Conservation (phyloP, 495 filamentous ascomycete species). For the Penicillium egyptiacum region DNA sequence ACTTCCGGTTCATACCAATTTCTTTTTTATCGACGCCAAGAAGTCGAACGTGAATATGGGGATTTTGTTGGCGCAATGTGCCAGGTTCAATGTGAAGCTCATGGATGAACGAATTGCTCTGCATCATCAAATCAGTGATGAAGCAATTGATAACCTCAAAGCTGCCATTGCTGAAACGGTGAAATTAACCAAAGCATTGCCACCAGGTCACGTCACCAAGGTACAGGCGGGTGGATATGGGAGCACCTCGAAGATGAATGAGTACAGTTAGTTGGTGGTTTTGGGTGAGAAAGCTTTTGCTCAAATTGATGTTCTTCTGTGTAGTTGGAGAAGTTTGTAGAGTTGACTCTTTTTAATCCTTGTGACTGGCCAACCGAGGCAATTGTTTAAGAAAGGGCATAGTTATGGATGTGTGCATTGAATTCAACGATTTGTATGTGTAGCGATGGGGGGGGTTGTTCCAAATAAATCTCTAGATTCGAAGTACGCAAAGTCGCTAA, state of each 20-base stretch:
- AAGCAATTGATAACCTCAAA: conserved; percentile 26
- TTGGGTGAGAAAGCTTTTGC: background rate
- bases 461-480: too few relatives aligned
- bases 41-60: conserved; percentile 22
- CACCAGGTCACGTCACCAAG: conserved; percentile 13
- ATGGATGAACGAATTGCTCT: conserved; percentile 27
- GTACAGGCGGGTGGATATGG: conserved; percentile 15
- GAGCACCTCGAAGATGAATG: conserved; percentile 26
- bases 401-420: background rate
- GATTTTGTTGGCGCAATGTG: conserved; percentile 24
- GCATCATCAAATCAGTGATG: conserved; percentile 29
- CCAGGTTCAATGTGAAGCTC: conserved; percentile 21
- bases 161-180: conserved; percentile 21
- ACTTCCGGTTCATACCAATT: conserved; percentile 72
- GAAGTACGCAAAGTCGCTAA: background rate
- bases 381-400: background rate
- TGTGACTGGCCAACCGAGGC: background rate
- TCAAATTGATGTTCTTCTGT: conserved; percentile 3
- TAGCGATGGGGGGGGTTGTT: too few relatives aligned
- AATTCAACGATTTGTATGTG: too few relatives aligned
- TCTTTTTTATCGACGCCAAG: conserved; percentile 71
- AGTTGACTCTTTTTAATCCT: background rate
- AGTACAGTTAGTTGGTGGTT: conserved; percentile 17
- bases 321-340: background rate
- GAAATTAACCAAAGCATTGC: conserved; percentile 14